phyloP scores from a whole-genome alignment of 2,329 filamentous ascomycete species.

The Fusarium scirpi region DNA sequence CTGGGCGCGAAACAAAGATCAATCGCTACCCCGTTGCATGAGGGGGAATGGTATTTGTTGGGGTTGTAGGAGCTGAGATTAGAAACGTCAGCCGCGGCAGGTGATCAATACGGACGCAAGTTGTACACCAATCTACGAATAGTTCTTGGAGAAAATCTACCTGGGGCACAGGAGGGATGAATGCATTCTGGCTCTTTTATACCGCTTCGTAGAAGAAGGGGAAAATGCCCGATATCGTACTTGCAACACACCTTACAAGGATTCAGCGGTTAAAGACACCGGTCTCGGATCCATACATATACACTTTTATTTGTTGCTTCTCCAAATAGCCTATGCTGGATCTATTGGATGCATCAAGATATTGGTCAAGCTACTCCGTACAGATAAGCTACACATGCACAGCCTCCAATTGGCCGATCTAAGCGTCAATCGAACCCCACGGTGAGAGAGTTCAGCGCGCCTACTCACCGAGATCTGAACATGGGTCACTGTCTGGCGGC shows the following conservation, averaged over 20 bases:
- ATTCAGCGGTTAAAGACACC: conserved; percentile 9
- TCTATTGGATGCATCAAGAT: conserved; percentile 4
- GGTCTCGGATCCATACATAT: conserved; percentile 23
- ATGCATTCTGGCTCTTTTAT: conserved; percentile 19
- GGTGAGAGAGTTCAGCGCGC: conserved; percentile 8
- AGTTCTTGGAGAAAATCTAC: background rate
- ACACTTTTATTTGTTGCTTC: background rate
- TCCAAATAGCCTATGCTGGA: background rate
- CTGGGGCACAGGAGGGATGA: background rate
- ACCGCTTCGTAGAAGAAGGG: conserved; percentile 4
- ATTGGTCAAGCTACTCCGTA: conserved; percentile 4
- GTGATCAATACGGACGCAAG: background rate
- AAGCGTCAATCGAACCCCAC: background rate
- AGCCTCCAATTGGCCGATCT: conserved; percentile 36
- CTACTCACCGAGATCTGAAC: conserved; percentile 4
- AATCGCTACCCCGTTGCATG: conserved; percentile 3
- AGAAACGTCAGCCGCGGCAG: conserved; percentile 3
- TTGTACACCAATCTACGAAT: background rate
- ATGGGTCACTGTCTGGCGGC: conserved; percentile 15
- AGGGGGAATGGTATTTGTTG: conserved; percentile 22
- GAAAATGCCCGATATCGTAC: conserved; percentile 19
- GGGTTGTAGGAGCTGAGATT: conserved; percentile 16
- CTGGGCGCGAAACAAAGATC: background rate
- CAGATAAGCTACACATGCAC: conserved; percentile 13
- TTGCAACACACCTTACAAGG: conserved; percentile 15